phyloP scores from a whole-genome alignment of 2,329 filamentous ascomycete species.

The Emergomyces orientalis region DNA sequence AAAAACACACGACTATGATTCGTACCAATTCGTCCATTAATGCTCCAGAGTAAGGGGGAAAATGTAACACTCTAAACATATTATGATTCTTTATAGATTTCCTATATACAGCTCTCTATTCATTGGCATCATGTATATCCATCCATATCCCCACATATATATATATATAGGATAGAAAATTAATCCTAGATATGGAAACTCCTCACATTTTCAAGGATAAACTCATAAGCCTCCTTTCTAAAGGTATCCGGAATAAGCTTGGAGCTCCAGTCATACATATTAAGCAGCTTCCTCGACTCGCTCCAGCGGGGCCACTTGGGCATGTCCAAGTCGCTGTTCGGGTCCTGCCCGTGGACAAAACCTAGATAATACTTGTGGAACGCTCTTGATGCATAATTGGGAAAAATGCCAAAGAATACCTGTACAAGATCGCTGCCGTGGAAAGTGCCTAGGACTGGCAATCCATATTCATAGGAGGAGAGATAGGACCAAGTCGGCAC shows the following conservation, averaged over 20 bases:
- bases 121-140: too few species aligned
- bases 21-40: too few species aligned
- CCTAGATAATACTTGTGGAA: conserved; percentile 62
- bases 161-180: too few species aligned
- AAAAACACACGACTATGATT: too few species aligned
- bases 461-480: conserved; percentile 60
- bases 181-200: conserved; percentile 12
- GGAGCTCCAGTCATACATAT: conserved; percentile 31
- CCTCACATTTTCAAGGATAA: conserved; percentile 26
- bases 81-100: too few species aligned
- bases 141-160: too few species aligned
- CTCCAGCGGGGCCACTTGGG: conserved; percentile 49
- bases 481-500: conserved; percentile 69
- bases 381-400: conserved; percentile 52
- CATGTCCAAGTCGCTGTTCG: conserved; percentile 48
- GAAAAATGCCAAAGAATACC: conserved; percentile 56
- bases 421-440: conserved; percentile 62
- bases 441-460: conserved; percentile 64
- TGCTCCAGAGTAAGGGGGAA: too few species aligned
- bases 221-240: conserved; percentile 37
- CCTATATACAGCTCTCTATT: too few species aligned
- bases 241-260: conserved; percentile 42
- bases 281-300: conserved; percentile 36
- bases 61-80: too few species aligned
- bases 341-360: conserved; percentile 62